Percentiles rank a stretch among this genome's conserved stretches.
Conservation (phyloP, 2,329 filamentous ascomycete species). For the Penicillium sclerotigenum region DNA sequence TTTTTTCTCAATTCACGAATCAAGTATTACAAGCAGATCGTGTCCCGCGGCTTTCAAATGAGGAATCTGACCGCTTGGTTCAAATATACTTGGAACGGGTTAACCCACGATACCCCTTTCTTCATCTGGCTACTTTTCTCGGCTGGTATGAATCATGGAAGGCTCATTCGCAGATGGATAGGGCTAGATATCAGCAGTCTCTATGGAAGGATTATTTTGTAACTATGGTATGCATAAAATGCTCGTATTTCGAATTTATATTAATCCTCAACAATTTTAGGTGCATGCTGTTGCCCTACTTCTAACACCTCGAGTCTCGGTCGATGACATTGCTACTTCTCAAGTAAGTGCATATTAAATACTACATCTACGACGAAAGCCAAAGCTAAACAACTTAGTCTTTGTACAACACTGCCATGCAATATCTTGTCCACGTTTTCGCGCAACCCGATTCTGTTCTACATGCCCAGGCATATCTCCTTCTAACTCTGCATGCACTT, state of each 20-base stretch:
- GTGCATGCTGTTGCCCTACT: slow-evolving; percentile 16
- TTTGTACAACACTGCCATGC: slow-evolving; percentile 12
- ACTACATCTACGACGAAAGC: not conserved
- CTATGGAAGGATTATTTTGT: slow-evolving; percentile 18
- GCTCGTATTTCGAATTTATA: not conserved
- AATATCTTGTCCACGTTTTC: slow-evolving; percentile 11
- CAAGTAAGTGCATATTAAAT: slow-evolving; percentile 2
- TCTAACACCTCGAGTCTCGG: slow-evolving; percentile 12
- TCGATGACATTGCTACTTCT: slow-evolving; percentile 8
- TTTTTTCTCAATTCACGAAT: not conserved
- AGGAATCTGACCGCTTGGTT: slow-evolving; percentile 3
- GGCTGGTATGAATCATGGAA: slow-evolving; percentile 17
- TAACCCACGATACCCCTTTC: slow-evolving; percentile 18
- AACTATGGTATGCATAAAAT: slow-evolving; percentile 7
- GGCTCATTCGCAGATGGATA: not conserved
- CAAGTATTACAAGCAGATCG: not conserved
- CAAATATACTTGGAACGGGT: slow-evolving; percentile 16
- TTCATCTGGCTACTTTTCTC: slow-evolving; percentile 11
- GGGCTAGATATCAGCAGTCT: not conserved
- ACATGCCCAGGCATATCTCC: slow-evolving; percentile 16
- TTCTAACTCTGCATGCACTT: slow-evolving; percentile 17
- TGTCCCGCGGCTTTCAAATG: slow-evolving; percentile 1
- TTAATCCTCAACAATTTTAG: not conserved
- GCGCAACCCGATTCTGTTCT: slow-evolving; percentile 5
- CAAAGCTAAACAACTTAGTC: not conserved